A percentile compares a stretch with the other conserved stretches of the same genome.
Conservation (phyloP, 306 rosid species). For the Quercus agrifolia region DNA sequence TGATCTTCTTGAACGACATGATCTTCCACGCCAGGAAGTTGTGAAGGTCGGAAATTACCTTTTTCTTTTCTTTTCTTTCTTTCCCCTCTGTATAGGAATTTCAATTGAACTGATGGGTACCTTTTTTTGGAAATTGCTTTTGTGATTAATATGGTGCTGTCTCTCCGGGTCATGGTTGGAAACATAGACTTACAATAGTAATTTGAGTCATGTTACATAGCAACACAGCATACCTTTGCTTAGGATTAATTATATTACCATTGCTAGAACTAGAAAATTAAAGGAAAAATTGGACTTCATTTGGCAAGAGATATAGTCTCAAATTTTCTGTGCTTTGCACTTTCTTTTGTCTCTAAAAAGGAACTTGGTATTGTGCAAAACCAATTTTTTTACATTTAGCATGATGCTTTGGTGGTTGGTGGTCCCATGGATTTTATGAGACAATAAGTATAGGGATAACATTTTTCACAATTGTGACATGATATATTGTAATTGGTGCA, state of each 20-base stretch:
- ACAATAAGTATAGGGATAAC: too few relatives aligned
- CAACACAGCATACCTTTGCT: not conserved
- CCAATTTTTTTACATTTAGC: not conserved
- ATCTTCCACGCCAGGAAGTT: slow-evolving; percentile 64
- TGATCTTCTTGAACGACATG: slow-evolving; percentile 39
- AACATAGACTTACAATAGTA: not conserved
- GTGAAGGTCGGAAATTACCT: slow-evolving; percentile 34
- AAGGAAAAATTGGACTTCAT: not conserved
- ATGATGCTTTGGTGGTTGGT: not conserved
- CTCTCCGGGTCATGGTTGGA: not conserved
- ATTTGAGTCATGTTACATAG: not conserved
- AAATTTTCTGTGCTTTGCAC: not conserved
- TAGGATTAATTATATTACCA: not conserved
- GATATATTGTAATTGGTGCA: too few relatives aligned
- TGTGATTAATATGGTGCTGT: not conserved
- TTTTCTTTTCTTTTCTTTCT: not conserved
- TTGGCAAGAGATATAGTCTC: not conserved
- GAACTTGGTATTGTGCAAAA: not conserved
- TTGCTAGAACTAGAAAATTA: not conserved
- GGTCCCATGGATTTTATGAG: not conserved
- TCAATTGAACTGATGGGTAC: not conserved
- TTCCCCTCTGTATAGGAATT: not conserved
- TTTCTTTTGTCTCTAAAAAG: not conserved
- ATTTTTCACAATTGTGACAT: too few relatives aligned
- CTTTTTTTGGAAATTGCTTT: not conserved